Base-by-base conservation (phyloP, 2,329 filamentous ascomycete species). In the Aureobasidium sp. region DNA sequence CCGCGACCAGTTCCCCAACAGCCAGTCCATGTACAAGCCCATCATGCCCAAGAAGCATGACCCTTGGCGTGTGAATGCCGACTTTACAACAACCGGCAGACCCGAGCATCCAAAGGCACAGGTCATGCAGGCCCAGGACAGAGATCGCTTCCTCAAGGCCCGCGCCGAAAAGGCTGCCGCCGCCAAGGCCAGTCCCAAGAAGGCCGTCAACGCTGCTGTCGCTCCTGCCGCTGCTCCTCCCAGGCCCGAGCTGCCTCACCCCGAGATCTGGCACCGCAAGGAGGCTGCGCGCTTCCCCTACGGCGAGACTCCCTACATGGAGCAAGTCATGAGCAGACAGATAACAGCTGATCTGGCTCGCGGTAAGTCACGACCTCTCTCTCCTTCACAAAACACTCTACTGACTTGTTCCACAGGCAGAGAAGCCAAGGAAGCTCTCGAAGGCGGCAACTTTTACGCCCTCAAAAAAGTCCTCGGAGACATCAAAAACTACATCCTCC, bases 291-390 rank as follows among this genome's bases (percentile, higher is more conserved):
- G 62, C 53, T 72, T 73, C 57, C 66, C 68, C 6, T 72, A 71
- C 31, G 70, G 70, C 31, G 71, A 73, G 62, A 73, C 70, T 44
- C 67, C 68, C 36, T 66, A 65, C 39, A 69, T 70, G 66, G 67
- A 69, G 64, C 51, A 64, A 48, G 56, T 65, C 25, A 61, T 67
- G 44, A 70, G 70, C 45, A 62, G 64, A 45, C 65, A 70, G 63
- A 71, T 73, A 42, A 65, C 66, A 29, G 62, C 63, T 25, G 71
- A 73, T 64, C 61, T 73, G 11, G 55, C 62, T 17, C 66, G 67
- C 44, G 63, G 70, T 70, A 62, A 67, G 68, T 65, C 9, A 39
- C 8, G 5, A 17, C 14, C 17, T 37, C 12, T 27, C 15, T 39
- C 14, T 25, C 2, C 9, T 4, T 39, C 25, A n/a, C 12, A 17